These are phyloP conservation scores for Aspergillus ochraceus DNA, from an alignment of 2,329 filamentous ascomycete genomes.

Conservation along the genomic window DNA sequence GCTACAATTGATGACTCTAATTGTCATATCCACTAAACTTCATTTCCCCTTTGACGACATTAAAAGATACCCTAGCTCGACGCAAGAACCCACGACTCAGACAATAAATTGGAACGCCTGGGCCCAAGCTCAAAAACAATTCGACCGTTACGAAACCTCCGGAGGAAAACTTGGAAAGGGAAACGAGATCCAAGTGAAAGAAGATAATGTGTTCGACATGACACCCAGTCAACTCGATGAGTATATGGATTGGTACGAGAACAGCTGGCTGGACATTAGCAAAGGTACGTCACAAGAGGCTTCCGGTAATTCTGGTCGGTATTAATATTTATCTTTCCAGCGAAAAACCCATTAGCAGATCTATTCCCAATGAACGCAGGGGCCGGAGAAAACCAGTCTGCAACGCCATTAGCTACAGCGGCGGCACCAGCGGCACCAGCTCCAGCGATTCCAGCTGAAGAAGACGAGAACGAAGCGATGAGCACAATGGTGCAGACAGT, in stretches of 20 bases:
- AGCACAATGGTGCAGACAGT: constrained; percentile 43
- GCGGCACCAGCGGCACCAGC: neutral
- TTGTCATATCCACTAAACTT: constrained; percentile 77
- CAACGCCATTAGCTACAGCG: no score
- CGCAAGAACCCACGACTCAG: constrained; percentile 59
- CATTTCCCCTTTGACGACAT: constrained; percentile 71
- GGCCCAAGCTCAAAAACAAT: constrained; percentile 53
- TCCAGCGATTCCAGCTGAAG: neutral
- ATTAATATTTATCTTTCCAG: constrained; percentile 11
- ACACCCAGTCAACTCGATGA: constrained; percentile 64
- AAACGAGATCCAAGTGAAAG: constrained; percentile 57
- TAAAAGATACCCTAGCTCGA: constrained; percentile 50
- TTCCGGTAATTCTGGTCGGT: neutral
- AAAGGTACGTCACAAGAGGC: constrained; percentile 20
- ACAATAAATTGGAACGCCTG: constrained; percentile 73
- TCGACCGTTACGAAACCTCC: constrained; percentile 31
- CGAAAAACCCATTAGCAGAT: constrained; percentile 38
- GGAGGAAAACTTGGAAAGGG: constrained; percentile 42
- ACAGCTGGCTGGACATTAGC: constrained; percentile 53
- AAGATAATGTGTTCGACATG: constrained; percentile 65
- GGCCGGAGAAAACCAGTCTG: constrained; percentile 14
- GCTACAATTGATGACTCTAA: constrained; percentile 65
- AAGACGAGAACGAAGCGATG: constrained; percentile 31
- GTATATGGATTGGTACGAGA: constrained; percentile 78
- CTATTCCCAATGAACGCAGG: constrained; percentile 41